Evolutionary conservation across 2,329 filamentous ascomycete species (phyloP).

Genomic region (Alternaria gansuensis): DNA sequence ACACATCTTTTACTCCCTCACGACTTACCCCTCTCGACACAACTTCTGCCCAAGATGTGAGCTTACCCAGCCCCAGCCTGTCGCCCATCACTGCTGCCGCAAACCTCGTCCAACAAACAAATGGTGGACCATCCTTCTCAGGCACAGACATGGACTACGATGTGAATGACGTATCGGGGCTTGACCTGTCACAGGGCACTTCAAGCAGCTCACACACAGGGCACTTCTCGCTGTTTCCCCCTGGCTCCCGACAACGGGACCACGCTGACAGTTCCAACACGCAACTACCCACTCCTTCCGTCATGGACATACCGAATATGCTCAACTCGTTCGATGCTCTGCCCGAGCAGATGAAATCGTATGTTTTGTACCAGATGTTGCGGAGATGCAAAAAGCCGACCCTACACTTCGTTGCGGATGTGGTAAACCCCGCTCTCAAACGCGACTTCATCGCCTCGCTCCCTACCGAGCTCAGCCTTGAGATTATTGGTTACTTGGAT

Average conservation of each 20-base stretch:
- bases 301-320: slow-evolving; percentile 85
- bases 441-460: slow-evolving; percentile 89
- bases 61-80: slow-evolving; percentile 90
- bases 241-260: slow-evolving; percentile 27
- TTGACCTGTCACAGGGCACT: slow-evolving; percentile 45
- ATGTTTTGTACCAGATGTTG: slow-evolving; percentile 96
- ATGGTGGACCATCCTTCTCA: slow-evolving; percentile 37
- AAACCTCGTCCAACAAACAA: slow-evolving; percentile 56
- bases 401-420: slow-evolving; percentile 85
- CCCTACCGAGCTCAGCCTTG: slow-evolving; percentile 84
- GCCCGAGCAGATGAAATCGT: slow-evolving; percentile 89
- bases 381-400: slow-evolving; percentile 87
- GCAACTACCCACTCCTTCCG: slow-evolving; percentile 50
- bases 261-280: slow-evolving; percentile 41
- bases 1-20: slow-evolving; percentile 26
- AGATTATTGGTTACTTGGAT: slow-evolving; percentile 87
- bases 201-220: slow-evolving; percentile 23
- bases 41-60: slow-evolving; percentile 82
- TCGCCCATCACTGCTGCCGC: slow-evolving; percentile 89
- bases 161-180: slow-evolving; percentile 49
- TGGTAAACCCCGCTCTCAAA: slow-evolving; percentile 92
- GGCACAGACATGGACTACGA: slow-evolving; percentile 45
- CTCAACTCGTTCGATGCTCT: slow-evolving; percentile 90
- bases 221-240: slow-evolving; percentile 30
- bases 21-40: slow-evolving; percentile 69